Base-by-base conservation (phyloP, 805 yeast genomes). In the Hanseniaspora thailandica region DNA sequence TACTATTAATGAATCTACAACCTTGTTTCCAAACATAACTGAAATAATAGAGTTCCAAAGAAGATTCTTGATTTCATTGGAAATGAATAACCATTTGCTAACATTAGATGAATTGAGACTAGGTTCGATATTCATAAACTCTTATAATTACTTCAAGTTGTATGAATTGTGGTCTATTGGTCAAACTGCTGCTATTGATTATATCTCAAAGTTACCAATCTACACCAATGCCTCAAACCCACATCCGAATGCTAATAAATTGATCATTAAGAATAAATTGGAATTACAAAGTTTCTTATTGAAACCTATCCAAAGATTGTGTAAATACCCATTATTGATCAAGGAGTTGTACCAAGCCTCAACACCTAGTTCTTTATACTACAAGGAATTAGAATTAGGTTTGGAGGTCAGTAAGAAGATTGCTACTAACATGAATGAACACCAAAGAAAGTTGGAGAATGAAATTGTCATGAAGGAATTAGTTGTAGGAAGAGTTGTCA, bases 141-240 rank as follows among this genome's bases (percentile, higher is more conserved):
- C 93, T 10, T 85, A 89, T 33, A 79, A 81, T 35, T 90, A 88
- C 26, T 93, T 93, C 70, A 82, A 80, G 57, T 79, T 86, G 9
- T 93, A 93, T 67, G 96, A 88, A 66, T 88, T 95, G 7, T 93
- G 96, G 90, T 86, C 97, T 25, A 75, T 88, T 52, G 90, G 90
- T 55, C 97, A 87, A 67, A 79, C 80, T 59, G 80, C 86, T 3
- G 96, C 97, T 1, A 77, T 86, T 41, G 95, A 86, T 54, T 76
- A 87, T 53, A 84, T 93, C 36, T 72, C 74, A 44, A 62, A 68
- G 12, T 23, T 53, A 10, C 55, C 55, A 5, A 65, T 65, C 25
- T 58, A 66, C 48, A 63, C 66, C 28, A 76, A 75, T 58, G 13
- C 13, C 12, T 3, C 26, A 12, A 33, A 40, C 6, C 23, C 22